Conservation (phyloP, 768 basidiomycete genomes). For the Amanita fuliginea region DNA sequence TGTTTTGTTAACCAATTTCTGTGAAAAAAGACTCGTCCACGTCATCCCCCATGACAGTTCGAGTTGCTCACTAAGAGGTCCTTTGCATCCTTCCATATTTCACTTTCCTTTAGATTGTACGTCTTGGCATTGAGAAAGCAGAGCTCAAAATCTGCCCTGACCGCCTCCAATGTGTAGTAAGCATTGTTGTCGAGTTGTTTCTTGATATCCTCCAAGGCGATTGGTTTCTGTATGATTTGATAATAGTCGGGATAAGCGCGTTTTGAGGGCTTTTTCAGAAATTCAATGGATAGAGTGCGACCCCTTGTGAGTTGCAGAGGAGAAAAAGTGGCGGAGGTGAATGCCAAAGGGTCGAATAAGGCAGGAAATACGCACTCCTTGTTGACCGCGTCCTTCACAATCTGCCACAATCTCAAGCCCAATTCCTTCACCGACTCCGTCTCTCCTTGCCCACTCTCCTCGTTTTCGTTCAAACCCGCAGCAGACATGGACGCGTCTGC, state of each 20-base stretch:
- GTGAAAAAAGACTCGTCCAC: neutral
- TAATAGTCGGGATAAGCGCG: constrained; percentile 85
- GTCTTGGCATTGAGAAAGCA: constrained; percentile 75
- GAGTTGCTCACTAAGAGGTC: constrained; percentile 52
- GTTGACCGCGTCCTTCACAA: constrained; percentile 72
- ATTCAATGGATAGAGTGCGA: constrained; percentile 49
- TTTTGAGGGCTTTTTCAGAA: constrained; percentile 60
- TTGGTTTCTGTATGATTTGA: constrained; percentile 63
- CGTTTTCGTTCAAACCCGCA: constrained; percentile 11
- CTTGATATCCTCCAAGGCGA: constrained; percentile 86
- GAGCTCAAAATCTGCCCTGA: constrained; percentile 63
- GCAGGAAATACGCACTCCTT: constrained; percentile 64
- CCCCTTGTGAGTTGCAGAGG: constrained; percentile 37
- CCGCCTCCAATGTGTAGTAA: constrained; percentile 55
- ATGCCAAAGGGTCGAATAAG: constrained; percentile 31
- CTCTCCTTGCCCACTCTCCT: constrained; percentile 12
- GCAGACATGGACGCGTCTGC: constrained; percentile 27
- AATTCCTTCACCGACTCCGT: constrained; percentile 46
- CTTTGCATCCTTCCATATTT: constrained; percentile 76
- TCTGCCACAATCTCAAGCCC: constrained; percentile 65
- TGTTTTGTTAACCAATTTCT: constrained; percentile 43
- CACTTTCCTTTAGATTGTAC: constrained; percentile 74
- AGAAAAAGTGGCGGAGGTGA: constrained; percentile 15
- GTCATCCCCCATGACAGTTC: neutral
- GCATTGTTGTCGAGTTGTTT: constrained; percentile 47